Conservation (phyloP, 2,329 filamentous ascomycete genomes). For the Kalmusia sp. region DNA sequence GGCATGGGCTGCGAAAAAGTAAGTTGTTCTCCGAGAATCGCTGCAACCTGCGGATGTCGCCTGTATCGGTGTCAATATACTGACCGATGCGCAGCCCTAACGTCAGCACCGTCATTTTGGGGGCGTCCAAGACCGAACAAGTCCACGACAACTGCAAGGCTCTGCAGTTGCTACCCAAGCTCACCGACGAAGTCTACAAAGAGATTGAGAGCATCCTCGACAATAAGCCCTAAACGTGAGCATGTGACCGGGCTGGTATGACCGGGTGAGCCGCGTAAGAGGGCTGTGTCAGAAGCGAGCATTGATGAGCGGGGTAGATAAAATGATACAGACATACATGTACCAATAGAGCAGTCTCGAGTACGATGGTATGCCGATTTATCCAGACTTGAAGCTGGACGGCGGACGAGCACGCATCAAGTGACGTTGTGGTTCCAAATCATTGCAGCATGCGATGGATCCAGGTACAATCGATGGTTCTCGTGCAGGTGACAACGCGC, state of each 20-base stretch:
- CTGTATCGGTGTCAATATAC: background rate
- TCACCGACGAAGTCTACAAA: slow-evolving; percentile 48
- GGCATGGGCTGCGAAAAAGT: slow-evolving; percentile 66
- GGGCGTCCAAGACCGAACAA: slow-evolving; percentile 59
- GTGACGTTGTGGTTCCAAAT: slow-evolving; percentile 23
- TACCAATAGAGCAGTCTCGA: slow-evolving; percentile 8
- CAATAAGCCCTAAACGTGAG: slow-evolving; percentile 45
- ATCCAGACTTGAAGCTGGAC: background rate
- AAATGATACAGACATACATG: background rate
- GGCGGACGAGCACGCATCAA: slow-evolving; percentile 8
- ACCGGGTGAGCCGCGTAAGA: background rate
- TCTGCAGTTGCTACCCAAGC: slow-evolving; percentile 49
- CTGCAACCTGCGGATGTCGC: background rate
- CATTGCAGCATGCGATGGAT: slow-evolving; percentile 4
- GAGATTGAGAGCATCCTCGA: slow-evolving; percentile 49
- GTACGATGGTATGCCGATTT: slow-evolving; percentile 3
- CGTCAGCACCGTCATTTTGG: slow-evolving; percentile 64
- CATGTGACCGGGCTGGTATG: slow-evolving; percentile 1
- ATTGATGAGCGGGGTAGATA: slow-evolving; percentile 1
- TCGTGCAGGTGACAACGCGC: slow-evolving; percentile 5
- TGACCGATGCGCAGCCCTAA: slow-evolving; percentile 48
- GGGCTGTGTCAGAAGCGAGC: slow-evolving; percentile 3
- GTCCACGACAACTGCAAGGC: slow-evolving; percentile 58
- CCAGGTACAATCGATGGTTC: slow-evolving; percentile 6
- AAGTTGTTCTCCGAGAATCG: slow-evolving; percentile 12